Base-by-base conservation (phyloP, 192 early-diverging fungal genomes). In the Coemansia sp. region DNA sequence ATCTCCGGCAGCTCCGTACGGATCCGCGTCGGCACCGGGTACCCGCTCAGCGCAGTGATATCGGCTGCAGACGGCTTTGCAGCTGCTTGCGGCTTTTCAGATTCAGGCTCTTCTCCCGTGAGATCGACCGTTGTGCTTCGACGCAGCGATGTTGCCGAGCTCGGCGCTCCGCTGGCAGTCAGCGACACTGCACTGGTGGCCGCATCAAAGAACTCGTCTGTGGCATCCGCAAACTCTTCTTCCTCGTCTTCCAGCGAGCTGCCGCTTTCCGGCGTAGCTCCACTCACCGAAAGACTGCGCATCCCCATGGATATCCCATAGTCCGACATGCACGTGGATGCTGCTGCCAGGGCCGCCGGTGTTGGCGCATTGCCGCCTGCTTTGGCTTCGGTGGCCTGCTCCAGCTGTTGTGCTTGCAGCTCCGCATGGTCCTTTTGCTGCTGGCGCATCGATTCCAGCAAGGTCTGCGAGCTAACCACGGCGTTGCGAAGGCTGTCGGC, bases 201-300 rank as follows among this genome's bases (percentile, higher is more conserved):
- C 2, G 85, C 81, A 53, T 88, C 85, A 74, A 83, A 88, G 67
- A 88, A 88, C 66, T 85, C 82, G 42, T 88, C 76, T 0, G 69
- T 64, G 8, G 76, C 76, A 56, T 71, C 76, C 0, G 69, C 76
- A 62, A 79, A 79, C 23, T 78, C 86, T 2, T 69, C 82, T 31
- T 77, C 71, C 11, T 66, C 61, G 16, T 68, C 66, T 0, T 77
- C 80, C 5, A 56, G 53, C 5, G 55, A 26, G 21, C 46, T 48
- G 28, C 46, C 30, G 30, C 26, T 28, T n/a, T 28, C 23, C 1
- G 46, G 46, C 2, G 30, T 46, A 3, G 2, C 26, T 34, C 32
- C 32, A 34, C 7, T 6, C 9, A 46, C 46, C 15, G 53, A 20
- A 37, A 44, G 6, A 44, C 21, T 41, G 41, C 38, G 40, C 40